Evolutionary conservation across 805 yeast species (phyloP), one percentile per base, ranked within the genome.

Genomic region (Cyberlindnera xylosilytica): DNA sequence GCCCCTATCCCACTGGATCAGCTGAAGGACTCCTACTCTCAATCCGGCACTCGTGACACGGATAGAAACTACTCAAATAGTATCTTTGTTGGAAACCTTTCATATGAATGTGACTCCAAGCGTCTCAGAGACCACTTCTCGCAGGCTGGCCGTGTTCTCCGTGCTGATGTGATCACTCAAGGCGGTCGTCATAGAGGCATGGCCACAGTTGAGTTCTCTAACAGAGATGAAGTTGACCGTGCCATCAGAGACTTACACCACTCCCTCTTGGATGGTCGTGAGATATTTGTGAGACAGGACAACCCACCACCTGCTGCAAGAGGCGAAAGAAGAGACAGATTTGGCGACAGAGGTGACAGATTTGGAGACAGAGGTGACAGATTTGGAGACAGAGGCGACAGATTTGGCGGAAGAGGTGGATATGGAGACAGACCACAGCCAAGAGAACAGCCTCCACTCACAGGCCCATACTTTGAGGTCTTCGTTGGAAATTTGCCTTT

Each of bases 241-340:
- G 97, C 97, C 11, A 87, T 89, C 54, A 65, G 70, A 41, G 71
- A 77, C 53, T 83, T 73, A 55, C 84, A 86, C 64, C 81, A 86
- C 57, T 70, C 80, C 23, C 70, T 68, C 27, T 76, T 81, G 49
- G 65, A 70, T 57, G 95, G 88, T 12, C 81, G 97, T 63, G 82
- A 79, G 54, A 83, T 89, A 34, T 88, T 84, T 63, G 95, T 90
- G 9, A 81, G 97, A 67, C 95, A 83, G 61, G 95, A 89, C 65
- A 83, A 87, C 60, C 93, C 93, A 27, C 93, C 93, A 20, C 93
- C 91, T 54, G 68, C 49, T 29, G 26, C 20, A 11, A 42, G 46
- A 29, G 29, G 34, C 10, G 32, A 29, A 18, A 34, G 46, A 23
- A 20, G 39, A 10, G 49, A 43, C 23, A 46, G 49, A 35, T 18